A percentile compares a stretch with the other conserved stretches of the same genome.
These are phyloP conservation scores for Neonectria coccinea DNA, from an alignment of 2,329 filamentous ascomycete genomes.

Conservation along the genomic window DNA sequence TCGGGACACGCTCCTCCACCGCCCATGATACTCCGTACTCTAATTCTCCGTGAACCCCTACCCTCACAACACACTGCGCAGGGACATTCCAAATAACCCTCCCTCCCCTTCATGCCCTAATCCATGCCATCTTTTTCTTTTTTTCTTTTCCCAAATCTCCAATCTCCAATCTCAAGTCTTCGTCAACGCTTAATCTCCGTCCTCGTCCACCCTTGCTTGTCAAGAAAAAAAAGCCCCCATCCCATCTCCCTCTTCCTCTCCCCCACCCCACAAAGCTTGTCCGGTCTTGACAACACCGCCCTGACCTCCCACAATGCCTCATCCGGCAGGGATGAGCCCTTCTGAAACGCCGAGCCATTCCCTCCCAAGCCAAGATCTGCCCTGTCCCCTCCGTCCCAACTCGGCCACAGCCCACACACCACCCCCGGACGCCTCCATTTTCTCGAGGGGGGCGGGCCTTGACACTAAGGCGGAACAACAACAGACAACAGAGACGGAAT, in stretches of 20 bases:
- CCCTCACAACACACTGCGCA: background rate
- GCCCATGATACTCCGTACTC: background rate
- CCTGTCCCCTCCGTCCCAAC: slow-evolving; percentile 4
- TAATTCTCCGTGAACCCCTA: background rate
- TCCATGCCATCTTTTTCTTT: slow-evolving; percentile 2
- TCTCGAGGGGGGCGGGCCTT: background rate
- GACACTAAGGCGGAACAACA: background rate
- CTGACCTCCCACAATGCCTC: slow-evolving; percentile 38
- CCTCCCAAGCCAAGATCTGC: slow-evolving; percentile 44
- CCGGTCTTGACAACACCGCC: slow-evolving; percentile 51
- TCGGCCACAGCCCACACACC: slow-evolving; percentile 19
- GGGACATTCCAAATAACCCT: background rate
- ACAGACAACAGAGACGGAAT: background rate
- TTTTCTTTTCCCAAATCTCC: slow-evolving; percentile 8
- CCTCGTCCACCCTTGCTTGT: slow-evolving; percentile 3
- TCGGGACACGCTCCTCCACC: slow-evolving; percentile 5
- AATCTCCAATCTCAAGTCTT: slow-evolving; percentile 18
- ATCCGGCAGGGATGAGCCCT: slow-evolving; percentile 47
- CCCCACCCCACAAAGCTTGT: slow-evolving; percentile 53
- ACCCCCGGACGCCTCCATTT: slow-evolving; percentile 16
- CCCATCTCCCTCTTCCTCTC: slow-evolving; percentile 21
- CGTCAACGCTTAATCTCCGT: slow-evolving; percentile 12
- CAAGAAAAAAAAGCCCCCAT: slow-evolving; percentile 16
- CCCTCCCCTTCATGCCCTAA: background rate
- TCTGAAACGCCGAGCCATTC: slow-evolving; percentile 52